These are phyloP conservation scores for Lachnellula subtilissima DNA, from an alignment of 2,329 filamentous ascomycete genomes.

Conservation along the genomic window DNA sequence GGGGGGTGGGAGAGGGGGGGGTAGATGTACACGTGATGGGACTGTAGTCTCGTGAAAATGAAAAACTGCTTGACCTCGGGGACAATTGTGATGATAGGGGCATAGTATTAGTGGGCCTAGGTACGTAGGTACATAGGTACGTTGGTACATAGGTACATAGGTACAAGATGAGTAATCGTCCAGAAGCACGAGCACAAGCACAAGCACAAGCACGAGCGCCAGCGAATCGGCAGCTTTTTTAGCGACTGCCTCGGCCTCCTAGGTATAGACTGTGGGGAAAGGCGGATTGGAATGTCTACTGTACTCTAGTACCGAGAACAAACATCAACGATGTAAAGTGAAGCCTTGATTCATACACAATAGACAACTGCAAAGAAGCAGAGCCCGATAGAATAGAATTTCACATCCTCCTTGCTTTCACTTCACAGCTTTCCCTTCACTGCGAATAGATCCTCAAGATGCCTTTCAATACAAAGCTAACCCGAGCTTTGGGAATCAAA, in stretches of 20 bases:
- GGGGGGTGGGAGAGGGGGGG: not conserved
- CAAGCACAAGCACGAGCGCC: too few species aligned
- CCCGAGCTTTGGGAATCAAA: slow-evolving; percentile 38
- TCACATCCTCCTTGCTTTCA: not conserved
- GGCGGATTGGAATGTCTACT: not conserved
- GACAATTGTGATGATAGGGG: too few species aligned
- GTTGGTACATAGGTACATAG: too few species aligned
- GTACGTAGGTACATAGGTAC: too few species aligned
- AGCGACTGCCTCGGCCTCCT: too few species aligned
- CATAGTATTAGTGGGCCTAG: too few species aligned
- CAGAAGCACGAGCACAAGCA: too few species aligned
- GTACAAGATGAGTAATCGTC: too few species aligned
- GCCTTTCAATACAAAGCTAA: slow-evolving; percentile 37
- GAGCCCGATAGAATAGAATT: slow-evolving; percentile 11
- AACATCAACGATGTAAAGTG: not conserved
- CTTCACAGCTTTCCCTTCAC: not conserved
- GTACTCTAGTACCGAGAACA: not conserved
- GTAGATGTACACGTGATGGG: not conserved
- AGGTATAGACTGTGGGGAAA: not conserved
- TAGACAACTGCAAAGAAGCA: not conserved
- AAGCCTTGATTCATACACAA: not conserved
- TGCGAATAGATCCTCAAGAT: slow-evolving; percentile 20
- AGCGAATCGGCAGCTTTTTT: too few species aligned
- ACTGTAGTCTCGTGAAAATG: not conserved
- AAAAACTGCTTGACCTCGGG: too few species aligned